A percentile compares a stretch with the other conserved stretches of the same genome.
These are phyloP conservation scores for Stagonosporopsis cucurbitacearum DNA, from an alignment of 2,329 filamentous ascomycete species.

Conservation along the genomic window DNA sequence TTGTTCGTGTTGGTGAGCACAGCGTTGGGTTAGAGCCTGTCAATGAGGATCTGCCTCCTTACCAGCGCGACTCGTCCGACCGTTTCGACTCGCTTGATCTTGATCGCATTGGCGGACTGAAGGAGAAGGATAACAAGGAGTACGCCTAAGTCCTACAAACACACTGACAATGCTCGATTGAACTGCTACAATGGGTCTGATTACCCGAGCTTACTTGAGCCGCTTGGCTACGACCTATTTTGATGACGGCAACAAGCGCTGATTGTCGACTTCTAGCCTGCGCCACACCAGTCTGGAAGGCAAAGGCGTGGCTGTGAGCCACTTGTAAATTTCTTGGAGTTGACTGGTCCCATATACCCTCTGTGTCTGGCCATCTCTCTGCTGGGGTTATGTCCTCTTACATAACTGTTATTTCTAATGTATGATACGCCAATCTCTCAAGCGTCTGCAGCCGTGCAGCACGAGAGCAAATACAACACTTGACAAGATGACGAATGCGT, in stretches of 20 bases:
- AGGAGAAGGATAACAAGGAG: slow-evolving; percentile 77
- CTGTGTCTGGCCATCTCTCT: slow-evolving; percentile 35
- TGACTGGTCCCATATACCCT: slow-evolving; percentile 36
- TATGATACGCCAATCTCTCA: slow-evolving; percentile 46
- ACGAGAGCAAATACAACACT: slow-evolving; percentile 46
- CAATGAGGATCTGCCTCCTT: slow-evolving; percentile 80
- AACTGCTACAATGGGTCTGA: slow-evolving; percentile 23
- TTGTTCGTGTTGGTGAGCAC: slow-evolving; percentile 88
- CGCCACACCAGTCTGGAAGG: slow-evolving; percentile 24
- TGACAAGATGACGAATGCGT: slow-evolving; percentile 20
- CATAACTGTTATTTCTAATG: slow-evolving; percentile 53
- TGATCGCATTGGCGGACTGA: slow-evolving; percentile 90
- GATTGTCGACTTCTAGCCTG: slow-evolving; percentile 34
- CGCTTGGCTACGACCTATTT: slow-evolving; percentile 49
- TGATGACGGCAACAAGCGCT: slow-evolving; percentile 43
- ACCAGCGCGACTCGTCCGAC: slow-evolving; percentile 78
- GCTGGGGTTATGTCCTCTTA: slow-evolving; percentile 48
- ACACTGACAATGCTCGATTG: slow-evolving; percentile 26
- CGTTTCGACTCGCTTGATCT: slow-evolving; percentile 95
- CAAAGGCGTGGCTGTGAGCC: slow-evolving; percentile 26
- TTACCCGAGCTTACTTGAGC: slow-evolving; percentile 29
- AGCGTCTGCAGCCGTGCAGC: slow-evolving; percentile 40
- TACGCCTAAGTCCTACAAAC: slow-evolving; percentile 34
- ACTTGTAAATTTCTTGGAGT: slow-evolving; percentile 50
- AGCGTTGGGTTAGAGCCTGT: slow-evolving; percentile 89